A percentile compares a stretch with the other conserved stretches of the same genome.
phyloP scores from a whole-genome alignment of 106 monocot species.

The Dendrobium catenatum region DNA sequence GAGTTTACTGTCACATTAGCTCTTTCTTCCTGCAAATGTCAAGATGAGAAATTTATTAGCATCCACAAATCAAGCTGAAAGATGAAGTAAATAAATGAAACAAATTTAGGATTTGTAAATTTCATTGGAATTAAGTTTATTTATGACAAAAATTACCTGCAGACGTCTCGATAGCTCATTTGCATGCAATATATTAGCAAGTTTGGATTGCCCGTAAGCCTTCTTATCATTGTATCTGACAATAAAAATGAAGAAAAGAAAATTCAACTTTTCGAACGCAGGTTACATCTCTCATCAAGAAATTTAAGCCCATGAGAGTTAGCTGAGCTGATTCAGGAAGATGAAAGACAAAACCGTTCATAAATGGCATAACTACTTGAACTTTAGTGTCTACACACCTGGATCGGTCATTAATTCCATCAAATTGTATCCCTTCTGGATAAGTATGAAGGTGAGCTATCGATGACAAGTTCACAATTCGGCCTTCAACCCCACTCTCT shows the following conservation, averaged over 20 bases:
- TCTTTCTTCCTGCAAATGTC: slow-evolving; percentile 56
- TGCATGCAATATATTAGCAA: slow-evolving; percentile 81
- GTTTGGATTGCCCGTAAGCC: slow-evolving; percentile 84
- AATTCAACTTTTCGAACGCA: too few relatives aligned
- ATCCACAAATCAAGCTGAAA: too few relatives aligned
- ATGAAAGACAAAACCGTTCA: too few relatives aligned
- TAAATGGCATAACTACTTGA: too few relatives aligned
- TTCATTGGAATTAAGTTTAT: too few relatives aligned
- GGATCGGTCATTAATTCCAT: slow-evolving; percentile 42
- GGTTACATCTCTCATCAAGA: too few relatives aligned
- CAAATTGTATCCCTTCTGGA: slow-evolving; percentile 52
- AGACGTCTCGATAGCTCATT: slow-evolving; percentile 62
- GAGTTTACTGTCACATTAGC: slow-evolving; percentile 80
- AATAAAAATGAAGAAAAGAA: not conserved
- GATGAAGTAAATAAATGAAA: too few relatives aligned
- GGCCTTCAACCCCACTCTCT: slow-evolving; percentile 56
- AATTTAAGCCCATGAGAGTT: too few relatives aligned
- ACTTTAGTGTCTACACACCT: slow-evolving; percentile 11
- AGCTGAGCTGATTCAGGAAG: too few relatives aligned
- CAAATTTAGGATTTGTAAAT: too few relatives aligned
- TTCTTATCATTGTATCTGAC: slow-evolving; percentile 59
- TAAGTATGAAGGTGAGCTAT: slow-evolving; percentile 56
- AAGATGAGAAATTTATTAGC: too few relatives aligned
- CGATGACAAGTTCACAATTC: slow-evolving; percentile 88
- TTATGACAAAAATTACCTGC: slow-evolving; percentile 25